Percentiles rank a stretch among this genome's conserved stretches.
Conservation (phyloP, 1,139 yeast species). For the Kodamaea arcana region DNA sequence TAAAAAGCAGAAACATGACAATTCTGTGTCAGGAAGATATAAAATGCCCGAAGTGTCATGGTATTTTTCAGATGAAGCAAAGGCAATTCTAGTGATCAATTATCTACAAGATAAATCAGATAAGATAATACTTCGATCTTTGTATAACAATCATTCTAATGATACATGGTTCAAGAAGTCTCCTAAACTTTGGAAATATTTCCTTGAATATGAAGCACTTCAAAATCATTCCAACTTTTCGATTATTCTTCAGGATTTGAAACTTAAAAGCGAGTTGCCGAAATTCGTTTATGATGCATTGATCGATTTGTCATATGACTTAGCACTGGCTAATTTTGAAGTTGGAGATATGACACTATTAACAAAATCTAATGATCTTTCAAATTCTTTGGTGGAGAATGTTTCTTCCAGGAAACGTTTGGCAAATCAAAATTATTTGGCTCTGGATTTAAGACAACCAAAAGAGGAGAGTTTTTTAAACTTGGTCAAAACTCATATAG, state of each 20-base stretch:
- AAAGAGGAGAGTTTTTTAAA: constrained; percentile 29
- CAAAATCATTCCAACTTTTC: constrained; percentile 41
- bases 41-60: no score
- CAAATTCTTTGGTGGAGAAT: constrained; percentile 28
- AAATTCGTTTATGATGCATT: constrained; percentile 40
- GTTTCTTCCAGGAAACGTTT: constrained; percentile 20
- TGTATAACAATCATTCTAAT: constrained; percentile 40
- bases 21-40: no score
- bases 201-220: constrained; percentile 49
- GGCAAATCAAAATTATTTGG: constrained; percentile 18
- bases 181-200: constrained; percentile 52
- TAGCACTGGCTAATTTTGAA: constrained; percentile 23
- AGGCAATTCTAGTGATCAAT: constrained; percentile 20
- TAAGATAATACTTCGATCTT: constrained; percentile 23
- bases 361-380: constrained; percentile 20
- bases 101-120: constrained; percentile 16
- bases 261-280: constrained; percentile 44
- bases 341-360: constrained; percentile 18
- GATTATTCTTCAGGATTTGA: constrained; percentile 40
- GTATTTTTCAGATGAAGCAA: constrained; percentile 32
- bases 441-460: constrained; percentile 13
- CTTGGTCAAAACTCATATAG: constrained; percentile 42
- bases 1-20: neutral
- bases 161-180: constrained; percentile 35
- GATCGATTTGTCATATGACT: constrained; percentile 16